Evolutionary conservation across 345 rosid genomes (phyloP).

Genomic region (Moricandia arvensis): DNA sequence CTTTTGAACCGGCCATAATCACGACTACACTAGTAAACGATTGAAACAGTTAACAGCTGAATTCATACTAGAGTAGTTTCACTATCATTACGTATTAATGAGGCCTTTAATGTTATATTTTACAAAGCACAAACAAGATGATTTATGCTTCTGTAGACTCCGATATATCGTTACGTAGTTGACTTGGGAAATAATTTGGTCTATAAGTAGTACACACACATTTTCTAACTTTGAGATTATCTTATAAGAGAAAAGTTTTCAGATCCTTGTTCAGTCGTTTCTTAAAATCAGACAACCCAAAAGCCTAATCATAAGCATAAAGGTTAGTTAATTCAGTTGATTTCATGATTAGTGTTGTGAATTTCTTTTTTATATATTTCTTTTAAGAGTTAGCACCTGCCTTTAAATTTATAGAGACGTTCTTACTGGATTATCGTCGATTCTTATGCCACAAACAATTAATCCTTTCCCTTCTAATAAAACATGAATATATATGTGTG

Average conservation of each 20-base stretch:
- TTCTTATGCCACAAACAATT: background rate
- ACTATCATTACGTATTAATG: conserved; percentile 11
- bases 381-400: too few species aligned
- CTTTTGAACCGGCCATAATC: background rate
- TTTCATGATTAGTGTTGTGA: background rate
- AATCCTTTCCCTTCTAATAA: background rate
- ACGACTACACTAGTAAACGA: background rate
- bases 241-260: background rate
- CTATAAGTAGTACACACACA: conserved; percentile 11
- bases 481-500: background rate
- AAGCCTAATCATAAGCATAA: background rate
- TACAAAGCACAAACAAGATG: conserved; percentile 14
- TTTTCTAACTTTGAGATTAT: conserved; percentile 22
- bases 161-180: conserved; percentile 11
- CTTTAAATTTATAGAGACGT: background rate
- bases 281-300: background rate
- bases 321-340: conserved; percentile 17
- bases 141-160: conserved; percentile 20
- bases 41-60: background rate
- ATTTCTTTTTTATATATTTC: too few species aligned
- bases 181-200: conserved; percentile 18
- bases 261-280: too few species aligned
- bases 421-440: background rate
- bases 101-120: conserved; percentile 10
- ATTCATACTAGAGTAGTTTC: background rate